phyloP scores from a whole-genome alignment of 1,284 basidiomycete genomes.

The Ceratobasidium theobromae region DNA sequence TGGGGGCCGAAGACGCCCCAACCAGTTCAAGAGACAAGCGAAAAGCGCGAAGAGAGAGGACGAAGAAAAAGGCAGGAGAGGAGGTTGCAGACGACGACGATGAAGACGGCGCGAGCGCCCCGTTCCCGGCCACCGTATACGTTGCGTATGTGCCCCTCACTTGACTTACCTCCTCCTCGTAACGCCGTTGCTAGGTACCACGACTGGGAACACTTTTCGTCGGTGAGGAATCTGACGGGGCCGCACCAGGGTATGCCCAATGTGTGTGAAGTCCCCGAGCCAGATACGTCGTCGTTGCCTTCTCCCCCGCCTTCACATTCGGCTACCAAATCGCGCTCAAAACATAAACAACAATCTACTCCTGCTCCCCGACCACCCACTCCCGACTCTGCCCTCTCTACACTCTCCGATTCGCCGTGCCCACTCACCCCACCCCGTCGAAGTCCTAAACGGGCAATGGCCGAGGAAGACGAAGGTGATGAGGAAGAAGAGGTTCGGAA shows the following conservation, averaged over 20 bases:
- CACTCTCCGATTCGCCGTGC: slow-evolving; percentile 49
- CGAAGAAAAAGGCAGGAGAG: slow-evolving; percentile 41
- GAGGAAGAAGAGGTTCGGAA: slow-evolving; percentile 1
- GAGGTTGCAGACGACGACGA: slow-evolving; percentile 40
- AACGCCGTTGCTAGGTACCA: slow-evolving; percentile 61
- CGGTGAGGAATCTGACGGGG: slow-evolving; percentile 81
- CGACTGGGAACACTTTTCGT: slow-evolving; percentile 94
- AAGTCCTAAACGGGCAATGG: slow-evolving; percentile 20
- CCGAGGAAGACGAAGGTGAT: slow-evolving; percentile 1
- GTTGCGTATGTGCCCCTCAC: slow-evolving; percentile 65
- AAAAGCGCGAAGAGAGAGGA: slow-evolving; percentile 39
- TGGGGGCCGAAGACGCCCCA: neutral
- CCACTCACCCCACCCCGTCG: slow-evolving; percentile 41
- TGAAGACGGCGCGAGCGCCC: slow-evolving; percentile 10
- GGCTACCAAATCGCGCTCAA: slow-evolving; percentile 31
- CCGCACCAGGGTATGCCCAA: slow-evolving; percentile 78
- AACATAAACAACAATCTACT: slow-evolving; percentile 8
- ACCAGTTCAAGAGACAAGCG: slow-evolving; percentile 42
- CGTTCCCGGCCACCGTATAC: slow-evolving; percentile 55
- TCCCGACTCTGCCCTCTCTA: slow-evolving; percentile 43
- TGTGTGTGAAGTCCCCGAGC: slow-evolving; percentile 47
- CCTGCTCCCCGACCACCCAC: neutral
- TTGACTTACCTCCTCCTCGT: neutral
- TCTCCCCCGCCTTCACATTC: slow-evolving; percentile 30
- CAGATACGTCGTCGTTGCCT: slow-evolving; percentile 36